Base-by-base conservation (phyloP, 2,329 filamentous ascomycete genomes). In the Calonectria naviculata region DNA sequence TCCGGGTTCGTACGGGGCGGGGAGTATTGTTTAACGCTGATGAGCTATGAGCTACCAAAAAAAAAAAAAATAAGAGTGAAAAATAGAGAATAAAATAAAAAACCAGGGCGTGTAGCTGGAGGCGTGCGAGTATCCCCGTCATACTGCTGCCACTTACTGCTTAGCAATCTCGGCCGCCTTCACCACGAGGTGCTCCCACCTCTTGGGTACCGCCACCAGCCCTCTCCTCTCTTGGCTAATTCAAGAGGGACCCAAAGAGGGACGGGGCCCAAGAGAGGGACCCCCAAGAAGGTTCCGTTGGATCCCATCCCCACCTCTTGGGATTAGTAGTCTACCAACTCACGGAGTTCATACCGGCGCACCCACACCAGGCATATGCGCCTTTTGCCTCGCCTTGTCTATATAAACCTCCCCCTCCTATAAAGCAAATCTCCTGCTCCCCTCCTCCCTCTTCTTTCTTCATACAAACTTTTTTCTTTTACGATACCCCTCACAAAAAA, bases 331-430 rank as follows among this genome's bases (percentile, higher is more conserved):
- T n/a, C 17, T 19, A 24, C 29, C 28, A 47, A 38, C 8, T 65
- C 34, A 26, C 62, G 34, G 46, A 65, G 46, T 42, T 65, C 34
- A 47, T 65, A 65, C 61, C 61, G 61, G 44, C 61, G 42, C 61
- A 36, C 42, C 10, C 21, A 15, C 52, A 36, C 31, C 52, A 36
- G n/a, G n/a, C 12, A 34, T 24, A 34, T 24, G 52, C 52, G 52
- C 52, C 31, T 56, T 56, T 29, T 41, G 26, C 7, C 26, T 42
- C 38, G 44, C 38, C 13, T 24, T 19, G 44, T 52, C 42, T 64
- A 52, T 64, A 67, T 60, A 67, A 38, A 28, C 49, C 64, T 41
- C 52, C 64, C 52, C 52, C 64, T 47, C 52, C 29, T 46, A 10
- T 28, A 26, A 28, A 17, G 15, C 21, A 13, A 19, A 7, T 17